Evolutionary conservation across 179 eudicot genomes (phyloP), one percentile per base, ranked within the genome.

Genomic region (Silene noctiflora): DNA sequence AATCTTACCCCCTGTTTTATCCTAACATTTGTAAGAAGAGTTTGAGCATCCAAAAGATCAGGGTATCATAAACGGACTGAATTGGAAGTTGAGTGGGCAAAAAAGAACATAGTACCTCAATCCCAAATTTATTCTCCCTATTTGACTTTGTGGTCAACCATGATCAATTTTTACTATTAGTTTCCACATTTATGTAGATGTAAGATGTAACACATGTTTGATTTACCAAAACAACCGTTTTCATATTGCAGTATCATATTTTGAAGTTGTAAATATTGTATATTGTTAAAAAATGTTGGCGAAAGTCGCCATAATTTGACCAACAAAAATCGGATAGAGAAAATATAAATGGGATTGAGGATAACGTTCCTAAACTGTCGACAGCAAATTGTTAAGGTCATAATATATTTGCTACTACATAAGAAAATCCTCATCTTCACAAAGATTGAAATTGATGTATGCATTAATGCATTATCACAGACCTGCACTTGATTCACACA

Each of bases 1-100:
- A 64, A 94, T 87, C 85, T 92, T 92, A 46, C 98, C 98, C 71
- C 96, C 97, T 48, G 97, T 84, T 81, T 84, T 94, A 67, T 94
- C 97, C 98, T 94, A 80, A 46, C 69, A 81, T 66, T 59, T 63
- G 74, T 62, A 67, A 78, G 66, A 81, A 72, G n/a, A 31, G 46
- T 63, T 35, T 81, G 75, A 75, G 76, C 46, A 71, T 75, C 77
- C 51, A 55, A 11, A 67, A 58, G 65, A 56, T 42, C 21, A 63
- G 71, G 12, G 29, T 58, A 69, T 16, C 31, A 53, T 25, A 42
- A 73, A 77, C 51, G 17, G 27, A 60, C 44, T 73, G 71, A 24
- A 33, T 60, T 22, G 39, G 6, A 46, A 46, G 73, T 46, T 70
- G 35, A 70, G 42, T 64, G 68, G 68, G 58, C 46, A 39, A 39